A percentile compares a stretch with the other conserved stretches of the same genome.
Evolutionary conservation across 192 early-diverging fungal genomes (phyloP).

Genomic region (Umbelopsis vinacea): DNA sequence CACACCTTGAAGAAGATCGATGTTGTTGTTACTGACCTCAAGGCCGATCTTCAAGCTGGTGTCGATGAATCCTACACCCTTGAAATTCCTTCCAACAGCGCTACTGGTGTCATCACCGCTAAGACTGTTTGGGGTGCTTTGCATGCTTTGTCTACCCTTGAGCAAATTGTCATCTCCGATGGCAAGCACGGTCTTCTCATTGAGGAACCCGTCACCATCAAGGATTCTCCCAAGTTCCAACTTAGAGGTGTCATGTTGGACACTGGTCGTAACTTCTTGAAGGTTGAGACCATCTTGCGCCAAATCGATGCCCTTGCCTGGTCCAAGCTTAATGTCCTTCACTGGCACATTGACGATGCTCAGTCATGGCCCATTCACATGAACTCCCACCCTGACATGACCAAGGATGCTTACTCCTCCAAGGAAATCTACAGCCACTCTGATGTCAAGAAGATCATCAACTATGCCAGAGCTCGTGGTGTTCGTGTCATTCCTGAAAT

Average conservation of each 20-base stretch:
- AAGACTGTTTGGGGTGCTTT: constrained; percentile 67
- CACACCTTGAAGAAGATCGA: constrained; percentile 39
- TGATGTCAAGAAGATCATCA: constrained; percentile 67
- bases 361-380: constrained; percentile 69
- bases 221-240: constrained; percentile 56
- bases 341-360: constrained; percentile 75
- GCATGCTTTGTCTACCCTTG: constrained; percentile 67
- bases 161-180: constrained; percentile 60
- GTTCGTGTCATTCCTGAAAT: constrained; percentile 86
- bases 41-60: constrained; percentile 54
- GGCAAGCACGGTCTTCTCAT: constrained; percentile 48
- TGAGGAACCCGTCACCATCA: constrained; percentile 57
- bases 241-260: constrained; percentile 70
- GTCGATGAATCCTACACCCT: constrained; percentile 73
- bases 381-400: constrained; percentile 57
- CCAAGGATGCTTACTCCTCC: constrained; percentile 66
- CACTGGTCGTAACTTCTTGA: constrained; percentile 66
- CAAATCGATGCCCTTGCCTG: constrained; percentile 73
- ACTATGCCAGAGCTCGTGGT: constrained; percentile 68
- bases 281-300: constrained; percentile 55
- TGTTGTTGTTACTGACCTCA: constrained; percentile 47
- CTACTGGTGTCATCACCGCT: constrained; percentile 57
- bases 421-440: constrained; percentile 66
- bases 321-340: constrained; percentile 75
- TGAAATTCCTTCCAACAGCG: constrained; percentile 40